These are phyloP conservation scores for Colletotrichum sublineola DNA, from an alignment of 2,329 filamentous ascomycete genomes.

Conservation along the genomic window DNA sequence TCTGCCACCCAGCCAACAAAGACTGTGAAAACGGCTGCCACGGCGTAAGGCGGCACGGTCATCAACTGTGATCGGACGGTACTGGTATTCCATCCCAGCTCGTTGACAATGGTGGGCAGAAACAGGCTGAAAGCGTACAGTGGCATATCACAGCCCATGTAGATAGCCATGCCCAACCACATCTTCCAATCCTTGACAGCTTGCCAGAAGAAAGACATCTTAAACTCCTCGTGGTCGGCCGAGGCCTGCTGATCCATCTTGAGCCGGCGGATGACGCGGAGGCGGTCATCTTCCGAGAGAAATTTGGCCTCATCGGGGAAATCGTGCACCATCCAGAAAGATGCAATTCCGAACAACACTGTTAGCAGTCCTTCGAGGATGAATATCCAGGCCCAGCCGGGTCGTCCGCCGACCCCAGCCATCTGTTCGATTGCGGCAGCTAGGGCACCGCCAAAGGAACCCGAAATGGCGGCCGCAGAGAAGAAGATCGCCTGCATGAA, in stretches of 20 bases:
- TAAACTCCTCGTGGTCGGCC: conserved; percentile 82
- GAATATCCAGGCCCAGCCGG: conserved; percentile 76
- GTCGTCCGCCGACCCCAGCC: conserved; percentile 70
- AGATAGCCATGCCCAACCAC: conserved; percentile 79
- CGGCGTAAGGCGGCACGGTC: conserved; percentile 81
- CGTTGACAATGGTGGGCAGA: conserved; percentile 53
- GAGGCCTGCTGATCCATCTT: conserved; percentile 79
- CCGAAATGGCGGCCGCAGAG: conserved; percentile 83
- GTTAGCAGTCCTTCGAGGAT: conserved; percentile 80
- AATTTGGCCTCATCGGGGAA: conserved; percentile 84
- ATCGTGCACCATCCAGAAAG: conserved; percentile 85
- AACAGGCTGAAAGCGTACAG: conserved; percentile 84
- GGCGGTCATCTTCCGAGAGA: conserved; percentile 76
- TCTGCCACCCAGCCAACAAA: conserved; percentile 82
- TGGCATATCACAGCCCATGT: conserved; percentile 80
- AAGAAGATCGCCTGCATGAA: conserved; percentile 77
- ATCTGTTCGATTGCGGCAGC: conserved; percentile 80
- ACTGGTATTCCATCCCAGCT: conserved; percentile 47
- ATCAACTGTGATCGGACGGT: conserved; percentile 77
- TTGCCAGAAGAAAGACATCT: conserved; percentile 78
- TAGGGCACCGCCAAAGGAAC: conserved; percentile 81
- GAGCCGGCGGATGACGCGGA: conserved; percentile 78
- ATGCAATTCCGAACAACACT: conserved; percentile 74
- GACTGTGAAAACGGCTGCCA: conserved; percentile 77
- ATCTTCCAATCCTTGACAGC: conserved; percentile 88